A percentile compares a stretch with the other conserved stretches of the same genome.
phyloP scores from a whole-genome alignment of 805 yeast species.

The Starmerella kuoi region DNA sequence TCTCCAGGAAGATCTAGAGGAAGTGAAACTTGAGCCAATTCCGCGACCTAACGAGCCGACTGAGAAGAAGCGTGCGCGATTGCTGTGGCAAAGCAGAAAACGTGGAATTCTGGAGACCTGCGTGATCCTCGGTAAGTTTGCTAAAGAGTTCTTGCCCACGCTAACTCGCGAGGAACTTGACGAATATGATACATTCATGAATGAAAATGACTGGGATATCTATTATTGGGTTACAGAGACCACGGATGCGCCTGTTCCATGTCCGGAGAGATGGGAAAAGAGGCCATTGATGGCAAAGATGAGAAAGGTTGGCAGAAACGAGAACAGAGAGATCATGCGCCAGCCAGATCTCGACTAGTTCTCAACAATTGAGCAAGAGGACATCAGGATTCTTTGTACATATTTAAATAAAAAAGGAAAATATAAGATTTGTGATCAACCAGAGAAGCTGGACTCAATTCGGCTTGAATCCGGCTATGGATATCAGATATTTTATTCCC shows the following conservation, averaged over 20 bases:
- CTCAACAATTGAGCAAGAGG: too few species aligned
- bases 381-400: not conserved
- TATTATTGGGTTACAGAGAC: constrained; percentile 94
- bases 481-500: too few species aligned
- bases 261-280: constrained; percentile 76
- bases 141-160: constrained; percentile 52
- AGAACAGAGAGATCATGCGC: constrained; percentile 58
- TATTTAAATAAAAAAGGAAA: too few species aligned
- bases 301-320: constrained; percentile 64
- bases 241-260: constrained; percentile 56
- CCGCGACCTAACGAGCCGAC: constrained; percentile 60
- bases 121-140: constrained; percentile 70
- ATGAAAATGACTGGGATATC: constrained; percentile 98
- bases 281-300: constrained; percentile 50
- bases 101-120: constrained; percentile 94
- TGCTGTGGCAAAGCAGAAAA: constrained; percentile 82
- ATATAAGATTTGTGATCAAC: not conserved
- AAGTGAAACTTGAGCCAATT: constrained; percentile 61
- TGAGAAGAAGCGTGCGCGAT: constrained; percentile 70
- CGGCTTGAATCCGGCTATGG: too few species aligned
- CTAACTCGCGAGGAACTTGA: constrained; percentile 56
- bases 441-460: not conserved
- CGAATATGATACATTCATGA: constrained; percentile 72
- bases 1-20: constrained; percentile 12
- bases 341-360: constrained; percentile 58